Conservation (phyloP, 1,284 basidiomycete species). For the Moniliophthora roreri region DNA sequence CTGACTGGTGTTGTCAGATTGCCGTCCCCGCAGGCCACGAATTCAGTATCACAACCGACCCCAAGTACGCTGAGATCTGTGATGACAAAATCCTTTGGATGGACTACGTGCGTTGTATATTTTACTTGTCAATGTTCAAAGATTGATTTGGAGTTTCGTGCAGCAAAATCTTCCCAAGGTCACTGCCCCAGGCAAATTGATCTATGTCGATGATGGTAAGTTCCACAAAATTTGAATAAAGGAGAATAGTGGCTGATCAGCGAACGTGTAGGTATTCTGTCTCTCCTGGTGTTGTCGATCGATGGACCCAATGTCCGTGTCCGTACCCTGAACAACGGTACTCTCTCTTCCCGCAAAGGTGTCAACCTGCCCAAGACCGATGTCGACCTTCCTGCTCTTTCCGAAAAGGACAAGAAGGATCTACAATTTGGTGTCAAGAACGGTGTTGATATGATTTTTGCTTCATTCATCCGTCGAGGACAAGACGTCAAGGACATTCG, state of each 20-base stretch:
- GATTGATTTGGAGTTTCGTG: constrained; percentile 11
- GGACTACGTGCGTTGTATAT: constrained; percentile 74
- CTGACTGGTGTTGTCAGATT: constrained; percentile 44
- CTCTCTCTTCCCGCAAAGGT: constrained; percentile 95
- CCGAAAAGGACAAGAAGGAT: constrained; percentile 97
- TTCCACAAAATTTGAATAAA: constrained; percentile 10
- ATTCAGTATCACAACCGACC: constrained; percentile 89
- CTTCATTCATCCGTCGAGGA: constrained; percentile 93
- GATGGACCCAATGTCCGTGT: constrained; percentile 83
- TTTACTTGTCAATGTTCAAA: constrained; percentile 13
- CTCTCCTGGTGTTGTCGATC: constrained; percentile 88
- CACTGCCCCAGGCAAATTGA: constrained; percentile 92
- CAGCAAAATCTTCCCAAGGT: constrained; percentile 93
- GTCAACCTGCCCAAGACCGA: constrained; percentile 99
- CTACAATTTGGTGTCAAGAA: constrained; percentile 96
- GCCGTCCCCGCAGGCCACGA: constrained; percentile 91
- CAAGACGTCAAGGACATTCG: constrained; percentile 93
- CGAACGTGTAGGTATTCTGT: constrained; percentile 70
- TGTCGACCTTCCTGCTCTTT: constrained; percentile 97
- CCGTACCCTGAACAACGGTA: constrained; percentile 91
- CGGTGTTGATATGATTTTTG: constrained; percentile 98
- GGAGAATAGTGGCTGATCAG: constrained; percentile 11
- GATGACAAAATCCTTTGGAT: constrained; percentile 86
- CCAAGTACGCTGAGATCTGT: constrained; percentile 76
- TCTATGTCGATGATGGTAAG: constrained; percentile 95